phyloP scores from a whole-genome alignment of 208 protist genomes.

The Leishmania tropica region DNA sequence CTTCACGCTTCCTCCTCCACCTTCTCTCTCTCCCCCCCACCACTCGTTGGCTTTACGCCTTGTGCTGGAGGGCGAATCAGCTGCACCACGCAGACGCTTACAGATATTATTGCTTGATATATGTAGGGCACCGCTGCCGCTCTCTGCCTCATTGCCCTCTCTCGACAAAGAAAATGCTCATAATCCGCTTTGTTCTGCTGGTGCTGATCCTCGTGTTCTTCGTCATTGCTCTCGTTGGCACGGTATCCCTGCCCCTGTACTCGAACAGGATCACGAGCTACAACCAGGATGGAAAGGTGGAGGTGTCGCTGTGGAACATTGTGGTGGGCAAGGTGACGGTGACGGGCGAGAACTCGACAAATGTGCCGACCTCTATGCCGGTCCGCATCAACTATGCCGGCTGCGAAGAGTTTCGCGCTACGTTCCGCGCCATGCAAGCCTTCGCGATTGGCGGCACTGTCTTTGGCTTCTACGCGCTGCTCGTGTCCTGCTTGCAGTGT shows the following conservation, averaged over 20 bases:
- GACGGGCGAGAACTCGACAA: constrained; percentile 15
- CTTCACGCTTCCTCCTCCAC: neutral
- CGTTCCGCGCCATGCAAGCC: constrained; percentile 46
- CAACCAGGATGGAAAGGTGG: constrained; percentile 36
- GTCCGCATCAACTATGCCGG: constrained; percentile 54
- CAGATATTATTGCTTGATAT: neutral
- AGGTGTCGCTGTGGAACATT: constrained; percentile 43
- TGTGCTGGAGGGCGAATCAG: neutral
- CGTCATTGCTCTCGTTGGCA: constrained; percentile 46
- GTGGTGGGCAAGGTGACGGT: constrained; percentile 23
- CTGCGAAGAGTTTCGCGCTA: constrained; percentile 38
- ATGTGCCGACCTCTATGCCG: constrained; percentile 16
- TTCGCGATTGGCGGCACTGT: constrained; percentile 50
- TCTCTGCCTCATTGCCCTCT: neutral
- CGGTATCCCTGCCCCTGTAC: constrained; percentile 42
- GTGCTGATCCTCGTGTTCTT: constrained; percentile 33
- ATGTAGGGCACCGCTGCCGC: neutral
- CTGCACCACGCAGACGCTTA: neutral
- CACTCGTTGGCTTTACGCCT: neutral
- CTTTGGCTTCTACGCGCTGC: constrained; percentile 49
- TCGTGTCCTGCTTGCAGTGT: constrained; percentile 42
- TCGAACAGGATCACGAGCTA: constrained; percentile 24
- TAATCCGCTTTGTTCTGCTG: constrained; percentile 42
- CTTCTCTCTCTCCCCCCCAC: neutral
- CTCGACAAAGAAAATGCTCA: constrained; percentile 22